phyloP scores from a whole-genome alignment of 2,329 filamentous ascomycete species.

The Colletotrichum incanum region DNA sequence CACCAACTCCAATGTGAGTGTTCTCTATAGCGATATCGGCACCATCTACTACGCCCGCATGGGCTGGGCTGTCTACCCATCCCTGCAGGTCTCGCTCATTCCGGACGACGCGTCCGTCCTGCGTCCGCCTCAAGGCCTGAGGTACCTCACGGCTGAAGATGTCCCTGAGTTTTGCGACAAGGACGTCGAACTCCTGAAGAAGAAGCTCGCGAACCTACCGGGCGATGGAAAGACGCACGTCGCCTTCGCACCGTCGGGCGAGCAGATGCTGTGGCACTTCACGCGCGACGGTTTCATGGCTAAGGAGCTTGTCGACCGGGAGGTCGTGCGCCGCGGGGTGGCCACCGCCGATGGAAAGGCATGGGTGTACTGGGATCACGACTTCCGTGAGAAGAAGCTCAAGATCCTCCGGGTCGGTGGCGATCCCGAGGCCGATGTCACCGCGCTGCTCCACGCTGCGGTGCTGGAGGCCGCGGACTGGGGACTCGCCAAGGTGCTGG shows the following conservation, averaged over 20 bases:
- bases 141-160: slow-evolving; percentile 47
- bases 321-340: slow-evolving; percentile 45
- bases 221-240: slow-evolving; percentile 50
- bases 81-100: slow-evolving; percentile 52
- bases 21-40: slow-evolving; percentile 54
- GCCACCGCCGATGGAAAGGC: slow-evolving; percentile 47
- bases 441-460: slow-evolving; percentile 52
- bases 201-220: slow-evolving; percentile 24
- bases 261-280: slow-evolving; percentile 53
- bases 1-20: slow-evolving; percentile 51
- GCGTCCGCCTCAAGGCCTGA: slow-evolving; percentile 43
- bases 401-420: slow-evolving; percentile 49
- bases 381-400: slow-evolving; percentile 51
- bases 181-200: slow-evolving; percentile 48
- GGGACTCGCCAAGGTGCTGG: slow-evolving; percentile 52
- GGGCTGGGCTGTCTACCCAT: slow-evolving; percentile 54
- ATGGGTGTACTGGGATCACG: slow-evolving; percentile 56
- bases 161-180: slow-evolving; percentile 47
- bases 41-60: slow-evolving; percentile 52
- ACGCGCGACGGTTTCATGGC: slow-evolving; percentile 50
- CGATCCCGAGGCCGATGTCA: slow-evolving; percentile 47
- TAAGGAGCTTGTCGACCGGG: slow-evolving; percentile 44
- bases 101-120: slow-evolving; percentile 45
- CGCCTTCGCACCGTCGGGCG: slow-evolving; percentile 52
- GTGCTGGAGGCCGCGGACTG: slow-evolving; percentile 52